Percentiles rank a stretch among this genome's conserved stretches.
Conservation (phyloP, 495 filamentous ascomycete genomes). For the Xylaria nigripes region DNA sequence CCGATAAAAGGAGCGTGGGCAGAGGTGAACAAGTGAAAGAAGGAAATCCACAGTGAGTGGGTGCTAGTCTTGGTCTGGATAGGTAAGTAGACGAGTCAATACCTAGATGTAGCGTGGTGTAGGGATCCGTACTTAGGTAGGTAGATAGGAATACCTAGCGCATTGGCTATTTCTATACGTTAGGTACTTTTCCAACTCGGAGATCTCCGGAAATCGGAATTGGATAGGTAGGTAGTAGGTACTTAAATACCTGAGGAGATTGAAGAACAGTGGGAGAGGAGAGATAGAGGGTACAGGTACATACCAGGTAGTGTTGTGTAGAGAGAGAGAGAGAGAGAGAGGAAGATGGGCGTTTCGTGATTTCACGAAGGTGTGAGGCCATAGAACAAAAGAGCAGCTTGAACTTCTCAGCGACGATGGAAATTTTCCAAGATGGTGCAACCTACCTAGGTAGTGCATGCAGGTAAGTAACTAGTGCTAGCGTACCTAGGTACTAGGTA, state of each 20-base stretch:
- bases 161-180: no score
- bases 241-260: background rate
- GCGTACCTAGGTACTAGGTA: background rate
- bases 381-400: background rate
- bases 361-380: background rate
- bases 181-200: no score
- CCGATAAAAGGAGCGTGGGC: background rate
- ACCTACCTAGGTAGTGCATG: background rate
- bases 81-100: background rate
- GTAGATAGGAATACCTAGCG: no score
- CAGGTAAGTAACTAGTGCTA: background rate
- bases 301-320: no score
- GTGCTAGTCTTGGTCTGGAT: slow-evolving; percentile 2
- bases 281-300: background rate
- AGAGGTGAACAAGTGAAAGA: background rate
- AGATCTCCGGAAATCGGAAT: background rate
- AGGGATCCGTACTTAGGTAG: no score
- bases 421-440: slow-evolving; percentile 5
- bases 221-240: background rate
- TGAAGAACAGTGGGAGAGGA: background rate
- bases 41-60: background rate
- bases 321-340: background rate
- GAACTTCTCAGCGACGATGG: background rate
- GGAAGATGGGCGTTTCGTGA: background rate
- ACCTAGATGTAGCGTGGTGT: no score